Base-by-base conservation (phyloP, 371 early-diverging fungal genomes). In the Mucor plumbeus region DNA sequence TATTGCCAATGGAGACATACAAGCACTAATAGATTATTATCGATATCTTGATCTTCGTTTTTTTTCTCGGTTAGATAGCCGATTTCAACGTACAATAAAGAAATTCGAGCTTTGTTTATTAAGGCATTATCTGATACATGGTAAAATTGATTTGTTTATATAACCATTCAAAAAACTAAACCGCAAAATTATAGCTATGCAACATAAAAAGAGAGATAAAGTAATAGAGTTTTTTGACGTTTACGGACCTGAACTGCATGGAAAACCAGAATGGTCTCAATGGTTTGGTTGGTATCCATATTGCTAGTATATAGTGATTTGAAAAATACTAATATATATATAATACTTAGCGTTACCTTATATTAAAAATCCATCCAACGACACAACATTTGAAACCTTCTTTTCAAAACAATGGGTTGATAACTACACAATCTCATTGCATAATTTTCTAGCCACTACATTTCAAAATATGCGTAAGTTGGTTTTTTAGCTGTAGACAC, bases 321-420 rank as follows among this genome's bases (percentile, higher is more conserved):
- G 41, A 41, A 33, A 40, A 39, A 8, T 34, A 7, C 38, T 67
- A 8, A 6, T 44, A 14, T 36, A 10, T n/a, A 11, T 31, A 4
- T 57, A 8, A 26, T 31, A 13, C 2, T 14, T 72, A 89, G 88
- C 87, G 0, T 70, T 89, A 26, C 88, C 90, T 11, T 90, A 87
- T 68, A 81, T 88, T 11, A 87, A 83, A 67, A 85, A 85, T 53
- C 90, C 90, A 6, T 81, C 82, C n/a, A 73, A 81, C 13, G 88
- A 87, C 61, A 83, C 90, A 35, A 80, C 82, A 36, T 90, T 87
- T 71, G 88, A 87, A 74, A 74, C 83, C 0, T 90, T 83, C 64
- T 90, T 90, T 66, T 79, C 90, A 6, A 87, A 86, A 65, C 84
- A 87, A 53, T 90, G 90, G 90, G 76, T 86, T 7, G 90, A 88